Evolutionary conservation across 2,329 filamentous ascomycete genomes (phyloP), one percentile per base, ranked within the genome.

Genomic region (Penicillium brevicompactum): DNA sequence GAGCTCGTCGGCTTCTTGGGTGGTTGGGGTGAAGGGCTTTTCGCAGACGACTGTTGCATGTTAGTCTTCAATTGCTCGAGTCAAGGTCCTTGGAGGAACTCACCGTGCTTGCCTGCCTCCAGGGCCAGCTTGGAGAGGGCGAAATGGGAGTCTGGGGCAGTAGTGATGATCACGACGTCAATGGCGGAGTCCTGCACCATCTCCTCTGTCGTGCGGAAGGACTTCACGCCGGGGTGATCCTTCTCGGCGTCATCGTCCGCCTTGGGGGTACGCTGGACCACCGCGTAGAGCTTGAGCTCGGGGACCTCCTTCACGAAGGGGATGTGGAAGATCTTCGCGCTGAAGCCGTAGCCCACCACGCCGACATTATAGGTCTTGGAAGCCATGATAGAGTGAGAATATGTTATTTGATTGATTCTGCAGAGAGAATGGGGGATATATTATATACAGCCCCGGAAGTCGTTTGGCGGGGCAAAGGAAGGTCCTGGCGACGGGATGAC

Each of bases 311-410:
- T 77, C 74, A 94, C 82, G 75, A 92, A 89, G 59, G 90, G 90
- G 68, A 93, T 91, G 74, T 94, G 90, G 76, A 93, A 94, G 75
- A 89, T 81, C 70, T 92, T 92, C 74, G 90, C 90, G 53, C 81
- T 83, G 67, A 85, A 71, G 64, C 84, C 84, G 69, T 85, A 86
- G 66, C 84, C 84, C 55, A 86, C 78, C 38, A 86, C 72, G 45
- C 81, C 83, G 52, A 85, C 79, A 57, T 85, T 86, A 69, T 78
- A 82, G 18, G 70, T 72, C 66, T 78, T 79, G 53, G 72, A 62
- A 34, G 74, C 60, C 76, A 79, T 79, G 46, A 38, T 69, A 55
- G 31, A 24, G 16, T 18, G 18, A 18, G 10, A 8, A 27, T 47
- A 22, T 18, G 37, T 13, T 30, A 31, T 24, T 53, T 43, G n/a